Percentiles rank a stretch among this genome's conserved stretches.
These are phyloP conservation scores for Aureobasidium mangrovei DNA, from an alignment of 2,329 filamentous ascomycete species.

Conservation along the genomic window DNA sequence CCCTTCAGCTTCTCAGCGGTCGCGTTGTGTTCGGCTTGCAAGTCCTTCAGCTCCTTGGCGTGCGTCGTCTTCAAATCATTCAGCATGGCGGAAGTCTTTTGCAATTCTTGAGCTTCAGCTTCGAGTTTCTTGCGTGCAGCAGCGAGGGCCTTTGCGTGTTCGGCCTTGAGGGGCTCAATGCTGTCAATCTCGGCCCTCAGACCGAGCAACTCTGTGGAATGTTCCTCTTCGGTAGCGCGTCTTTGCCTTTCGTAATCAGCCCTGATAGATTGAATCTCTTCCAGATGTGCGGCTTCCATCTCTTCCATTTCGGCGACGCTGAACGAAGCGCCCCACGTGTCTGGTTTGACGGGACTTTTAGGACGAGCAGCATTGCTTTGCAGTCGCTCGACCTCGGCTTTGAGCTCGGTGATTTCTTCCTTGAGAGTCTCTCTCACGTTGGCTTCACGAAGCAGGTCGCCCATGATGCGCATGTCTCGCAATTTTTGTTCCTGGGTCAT, in stretches of 20 bases:
- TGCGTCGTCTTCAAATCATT: not conserved
- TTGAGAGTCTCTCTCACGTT: constrained; percentile 13
- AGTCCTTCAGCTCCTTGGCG: constrained; percentile 2
- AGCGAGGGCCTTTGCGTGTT: constrained; percentile 1
- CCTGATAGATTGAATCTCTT: constrained; percentile 10
- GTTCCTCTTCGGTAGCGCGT: constrained; percentile 10
- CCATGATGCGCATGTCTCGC: constrained; percentile 17
- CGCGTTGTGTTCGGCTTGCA: not conserved
- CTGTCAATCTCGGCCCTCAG: not conserved
- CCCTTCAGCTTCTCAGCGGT: constrained; percentile 3
- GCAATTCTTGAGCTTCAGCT: not conserved
- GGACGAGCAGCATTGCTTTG: not conserved
- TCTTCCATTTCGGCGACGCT: constrained; percentile 12
- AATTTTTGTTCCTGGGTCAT: constrained; percentile 13
- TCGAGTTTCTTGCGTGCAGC: not conserved
- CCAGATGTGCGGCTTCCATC: constrained; percentile 7
- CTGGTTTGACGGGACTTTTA: constrained; percentile 6
- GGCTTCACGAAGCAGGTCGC: constrained; percentile 16
- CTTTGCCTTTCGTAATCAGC: constrained; percentile 9
- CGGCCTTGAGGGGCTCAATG: not conserved
- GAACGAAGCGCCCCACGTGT: not conserved
- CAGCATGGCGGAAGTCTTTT: not conserved
- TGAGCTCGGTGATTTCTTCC: constrained; percentile 13
- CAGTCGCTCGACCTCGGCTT: constrained; percentile 14
- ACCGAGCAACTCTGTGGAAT: constrained; percentile 2